phyloP scores from a whole-genome alignment of 306 rosid species.

The Prunus davidiana region DNA sequence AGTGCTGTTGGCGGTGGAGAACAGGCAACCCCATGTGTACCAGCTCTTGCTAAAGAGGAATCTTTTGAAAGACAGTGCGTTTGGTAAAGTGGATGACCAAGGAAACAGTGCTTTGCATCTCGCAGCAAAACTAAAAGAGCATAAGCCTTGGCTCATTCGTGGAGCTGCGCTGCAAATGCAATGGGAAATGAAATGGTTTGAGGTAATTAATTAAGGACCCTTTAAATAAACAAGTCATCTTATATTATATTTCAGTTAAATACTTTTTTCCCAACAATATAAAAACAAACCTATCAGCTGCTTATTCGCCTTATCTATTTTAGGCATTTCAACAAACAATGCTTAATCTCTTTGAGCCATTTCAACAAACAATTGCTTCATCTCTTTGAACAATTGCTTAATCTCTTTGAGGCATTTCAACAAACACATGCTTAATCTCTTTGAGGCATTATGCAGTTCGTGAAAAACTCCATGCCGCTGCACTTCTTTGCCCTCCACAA shows the following conservation, averaged over 20 bases:
- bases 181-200: conserved; percentile 52
- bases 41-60: conserved; percentile 7
- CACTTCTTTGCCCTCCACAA: conserved; percentile 28
- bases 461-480: conserved; percentile 25
- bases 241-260: no score
- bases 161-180: conserved; percentile 50
- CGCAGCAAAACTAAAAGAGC: conserved; percentile 34
- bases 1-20: conserved; percentile 48
- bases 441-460: conserved; percentile 26
- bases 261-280: no score
- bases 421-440: no score
- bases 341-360: no score
- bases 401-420: no score
- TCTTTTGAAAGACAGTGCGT: conserved; percentile 7
- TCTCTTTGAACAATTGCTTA: no score
- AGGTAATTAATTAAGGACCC: conserved; percentile 18
- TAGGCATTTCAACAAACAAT: no score
- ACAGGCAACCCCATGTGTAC: conserved; percentile 42
- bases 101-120: conserved; percentile 52
- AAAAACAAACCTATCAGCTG: no score
- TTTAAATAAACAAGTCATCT: no score
- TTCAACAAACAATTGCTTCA: no score
- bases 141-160: conserved; percentile 43
- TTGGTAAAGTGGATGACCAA: conserved; percentile 31
- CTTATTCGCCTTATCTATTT: no score